Conservation (phyloP, 2,329 filamentous ascomycete genomes). For the Cladophialophora immunda region DNA sequence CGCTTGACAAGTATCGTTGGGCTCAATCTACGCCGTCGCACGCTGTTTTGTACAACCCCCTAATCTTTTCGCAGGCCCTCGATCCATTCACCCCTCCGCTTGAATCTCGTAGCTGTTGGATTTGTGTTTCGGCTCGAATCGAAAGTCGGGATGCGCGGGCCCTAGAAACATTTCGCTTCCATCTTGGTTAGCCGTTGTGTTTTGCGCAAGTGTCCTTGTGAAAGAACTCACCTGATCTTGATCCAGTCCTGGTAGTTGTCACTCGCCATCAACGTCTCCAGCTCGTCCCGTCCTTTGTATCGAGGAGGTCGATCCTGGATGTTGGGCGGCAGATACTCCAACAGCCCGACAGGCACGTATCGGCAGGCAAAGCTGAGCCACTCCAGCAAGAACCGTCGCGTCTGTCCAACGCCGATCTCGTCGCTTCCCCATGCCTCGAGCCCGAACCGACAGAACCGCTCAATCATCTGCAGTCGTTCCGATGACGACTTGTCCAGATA, state of each 20-base stretch:
- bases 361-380: conserved; percentile 94
- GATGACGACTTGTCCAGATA: conserved; percentile 94
- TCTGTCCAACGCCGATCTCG: conserved; percentile 90
- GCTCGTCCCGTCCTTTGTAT: conserved; percentile 83
- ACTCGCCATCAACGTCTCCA: conserved; percentile 93
- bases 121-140: conserved; percentile 97
- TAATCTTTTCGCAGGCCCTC: not conserved
- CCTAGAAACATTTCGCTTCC: conserved; percentile 95
- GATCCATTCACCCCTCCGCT: conserved; percentile 66
- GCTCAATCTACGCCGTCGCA: not conserved
- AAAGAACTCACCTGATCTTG: conserved; percentile 82
- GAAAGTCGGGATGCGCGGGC: conserved; percentile 86
- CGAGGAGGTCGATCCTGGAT: conserved; percentile 89
- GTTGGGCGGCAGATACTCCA: conserved; percentile 86
- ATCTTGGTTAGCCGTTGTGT: conserved; percentile 1
- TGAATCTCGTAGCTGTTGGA: conserved; percentile 88
- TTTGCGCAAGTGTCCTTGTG: conserved; percentile 33
- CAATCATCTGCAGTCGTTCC: conserved; percentile 84
- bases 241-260: conserved; percentile 97
- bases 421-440: conserved; percentile 96
- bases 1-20: no score
- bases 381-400: conserved; percentile 89
- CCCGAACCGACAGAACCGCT: conserved; percentile 89
- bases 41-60: not conserved
- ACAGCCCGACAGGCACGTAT: conserved; percentile 87